Conservation (phyloP, 148 eudicot species). For the Camellia sinensis region DNA sequence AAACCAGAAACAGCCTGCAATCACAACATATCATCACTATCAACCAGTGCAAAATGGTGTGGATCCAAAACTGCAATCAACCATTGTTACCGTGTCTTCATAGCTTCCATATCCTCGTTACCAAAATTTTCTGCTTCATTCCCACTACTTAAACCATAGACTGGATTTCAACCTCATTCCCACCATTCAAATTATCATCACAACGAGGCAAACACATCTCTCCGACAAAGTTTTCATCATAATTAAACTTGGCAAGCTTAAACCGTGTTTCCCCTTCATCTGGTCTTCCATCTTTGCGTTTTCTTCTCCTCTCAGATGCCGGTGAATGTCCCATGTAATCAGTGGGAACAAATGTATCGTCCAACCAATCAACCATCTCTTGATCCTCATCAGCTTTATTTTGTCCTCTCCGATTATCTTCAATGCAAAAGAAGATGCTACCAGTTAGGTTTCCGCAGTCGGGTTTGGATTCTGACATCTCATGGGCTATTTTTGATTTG, state of each 20-base stretch:
- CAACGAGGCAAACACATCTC: slow-evolving; percentile 20
- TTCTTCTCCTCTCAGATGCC: slow-evolving; percentile 36
- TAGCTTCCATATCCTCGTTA: slow-evolving; percentile 22
- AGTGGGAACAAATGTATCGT: slow-evolving; percentile 13
- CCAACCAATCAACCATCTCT: slow-evolving; percentile 42
- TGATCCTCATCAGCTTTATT: slow-evolving; percentile 30
- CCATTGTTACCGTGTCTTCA: neutral
- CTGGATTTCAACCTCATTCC: slow-evolving; percentile 20
- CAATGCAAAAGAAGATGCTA: slow-evolving; percentile 6
- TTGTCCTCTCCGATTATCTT: slow-evolving; percentile 12
- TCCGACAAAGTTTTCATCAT: slow-evolving; percentile 27
- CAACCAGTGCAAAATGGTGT: neutral
- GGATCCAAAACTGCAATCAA: neutral
- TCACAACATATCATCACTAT: neutral
- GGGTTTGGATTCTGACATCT: slow-evolving; percentile 11
- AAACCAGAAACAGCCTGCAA: neutral
- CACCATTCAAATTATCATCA: slow-evolving; percentile 24
- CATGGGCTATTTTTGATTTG: slow-evolving; percentile 25
- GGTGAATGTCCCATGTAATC: slow-evolving; percentile 11
- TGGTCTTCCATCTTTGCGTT: slow-evolving; percentile 53
- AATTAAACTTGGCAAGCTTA: slow-evolving; percentile 44
- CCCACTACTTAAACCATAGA: slow-evolving; percentile 8
- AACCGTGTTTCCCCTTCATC: slow-evolving; percentile 31
- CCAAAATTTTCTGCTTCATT: slow-evolving; percentile 5
- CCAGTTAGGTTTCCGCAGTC: slow-evolving; percentile 2